A percentile compares a stretch with the other conserved stretches of the same genome.
Conservation (phyloP, 345 rosid species). For the Salix udensis region DNA sequence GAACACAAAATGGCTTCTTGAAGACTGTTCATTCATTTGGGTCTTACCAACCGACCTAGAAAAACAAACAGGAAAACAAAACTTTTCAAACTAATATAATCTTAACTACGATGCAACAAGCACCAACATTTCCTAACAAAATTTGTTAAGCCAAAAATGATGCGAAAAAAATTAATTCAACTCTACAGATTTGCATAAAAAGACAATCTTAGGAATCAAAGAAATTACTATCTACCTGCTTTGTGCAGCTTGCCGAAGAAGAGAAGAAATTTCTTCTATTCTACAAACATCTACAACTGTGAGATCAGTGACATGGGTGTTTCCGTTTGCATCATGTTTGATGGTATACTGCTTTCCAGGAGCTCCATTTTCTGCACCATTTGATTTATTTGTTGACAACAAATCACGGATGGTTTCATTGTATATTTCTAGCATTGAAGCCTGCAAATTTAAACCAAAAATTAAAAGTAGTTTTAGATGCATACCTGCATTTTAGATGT, state of each 20-base stretch:
- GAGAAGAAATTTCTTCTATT: slow-evolving; percentile 64
- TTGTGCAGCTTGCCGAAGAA: slow-evolving; percentile 78
- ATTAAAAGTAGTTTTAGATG: not conserved
- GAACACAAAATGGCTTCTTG: slow-evolving; percentile 54
- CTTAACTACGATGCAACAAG: not conserved
- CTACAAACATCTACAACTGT: slow-evolving; percentile 81
- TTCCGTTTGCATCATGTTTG: slow-evolving; percentile 77
- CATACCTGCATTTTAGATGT: slow-evolving; percentile 66
- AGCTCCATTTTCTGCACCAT: slow-evolving; percentile 43
- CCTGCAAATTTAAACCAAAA: slow-evolving; percentile 39
- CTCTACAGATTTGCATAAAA: not conserved
- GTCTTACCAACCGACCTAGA: slow-evolving; percentile 87
- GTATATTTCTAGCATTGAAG: slow-evolving; percentile 95
- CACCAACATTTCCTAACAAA: not conserved
- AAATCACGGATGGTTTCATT: slow-evolving; percentile 86
- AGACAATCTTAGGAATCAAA: not conserved
- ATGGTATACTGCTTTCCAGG: slow-evolving; percentile 75
- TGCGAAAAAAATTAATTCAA: not conserved
- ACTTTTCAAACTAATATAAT: not conserved
- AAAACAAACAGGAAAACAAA: not conserved
- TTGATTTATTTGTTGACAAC: slow-evolving; percentile 45
- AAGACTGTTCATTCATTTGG: slow-evolving; percentile 56
- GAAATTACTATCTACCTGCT: slow-evolving; percentile 57
- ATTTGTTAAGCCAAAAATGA: not conserved
- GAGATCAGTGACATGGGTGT: slow-evolving; percentile 74